Percentiles rank a stretch among this genome's conserved stretches.
Conservation (phyloP, 108 stramenopile genomes). For the Conticribra weissflogii region DNA sequence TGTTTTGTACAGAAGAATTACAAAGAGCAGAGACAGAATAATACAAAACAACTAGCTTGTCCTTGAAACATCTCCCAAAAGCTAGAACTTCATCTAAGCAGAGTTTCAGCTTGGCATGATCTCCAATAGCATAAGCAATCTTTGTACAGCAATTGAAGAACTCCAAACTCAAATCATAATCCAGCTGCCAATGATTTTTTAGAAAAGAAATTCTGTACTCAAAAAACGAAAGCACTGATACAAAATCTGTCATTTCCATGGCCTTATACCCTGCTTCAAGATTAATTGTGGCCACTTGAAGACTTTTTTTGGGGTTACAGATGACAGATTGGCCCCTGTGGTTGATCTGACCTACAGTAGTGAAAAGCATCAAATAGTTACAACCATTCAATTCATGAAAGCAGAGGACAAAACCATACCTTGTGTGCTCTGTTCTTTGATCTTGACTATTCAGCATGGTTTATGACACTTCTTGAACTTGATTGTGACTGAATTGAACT, state of each 20-base stretch:
- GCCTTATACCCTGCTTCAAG: neutral
- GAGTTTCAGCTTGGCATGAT: neutral
- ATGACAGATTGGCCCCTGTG: too few relatives aligned
- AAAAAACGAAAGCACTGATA: too few relatives aligned
- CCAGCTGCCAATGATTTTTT: slow-evolving; percentile 17
- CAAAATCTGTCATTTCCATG: slow-evolving; percentile 1
- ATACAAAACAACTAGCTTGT: neutral
- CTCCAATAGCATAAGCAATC: slow-evolving; percentile 10
- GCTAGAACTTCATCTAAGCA: slow-evolving; percentile 3
- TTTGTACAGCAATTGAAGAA: slow-evolving; percentile 16
- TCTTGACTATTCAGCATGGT: slow-evolving; percentile 26
- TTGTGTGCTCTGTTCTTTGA: too few relatives aligned
- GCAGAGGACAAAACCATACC: too few relatives aligned
- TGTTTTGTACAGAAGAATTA: too few relatives aligned
- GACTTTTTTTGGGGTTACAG: too few relatives aligned
- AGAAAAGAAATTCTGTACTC: slow-evolving; percentile 18
- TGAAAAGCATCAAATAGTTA: too few relatives aligned
- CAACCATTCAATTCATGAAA: too few relatives aligned
- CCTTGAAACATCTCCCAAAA: slow-evolving; percentile 4
- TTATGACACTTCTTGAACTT: too few relatives aligned
- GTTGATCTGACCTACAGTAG: too few relatives aligned
- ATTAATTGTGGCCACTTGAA: slow-evolving; percentile 3
- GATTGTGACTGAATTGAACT: too few relatives aligned
- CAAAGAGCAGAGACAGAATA: neutral
- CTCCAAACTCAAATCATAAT: slow-evolving; percentile 30